phyloP scores from a whole-genome alignment of 331 rosid species.

The Acacia concinna region DNA sequence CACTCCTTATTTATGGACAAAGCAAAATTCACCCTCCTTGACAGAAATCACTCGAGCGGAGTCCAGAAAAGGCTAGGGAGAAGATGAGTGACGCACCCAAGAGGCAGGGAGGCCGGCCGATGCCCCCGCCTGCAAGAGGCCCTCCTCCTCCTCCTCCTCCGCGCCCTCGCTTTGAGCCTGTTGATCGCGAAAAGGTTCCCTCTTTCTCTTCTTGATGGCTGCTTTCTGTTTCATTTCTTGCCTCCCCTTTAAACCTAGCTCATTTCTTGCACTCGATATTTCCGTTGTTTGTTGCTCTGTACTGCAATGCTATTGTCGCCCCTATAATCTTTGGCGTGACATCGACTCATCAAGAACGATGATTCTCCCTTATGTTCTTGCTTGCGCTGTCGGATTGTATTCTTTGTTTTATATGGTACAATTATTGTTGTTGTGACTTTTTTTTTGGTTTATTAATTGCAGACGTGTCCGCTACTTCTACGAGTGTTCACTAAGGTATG shows the following conservation, averaged over 20 bases:
- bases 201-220: background rate
- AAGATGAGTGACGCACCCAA: slow-evolving; percentile 42
- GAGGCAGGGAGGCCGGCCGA: slow-evolving; percentile 44
- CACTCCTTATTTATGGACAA: background rate
- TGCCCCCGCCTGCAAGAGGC: slow-evolving; percentile 42
- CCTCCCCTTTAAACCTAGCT: background rate
- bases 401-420: background rate
- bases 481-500: slow-evolving; percentile 73
- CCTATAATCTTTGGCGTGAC: background rate
- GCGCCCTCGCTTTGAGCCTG: slow-evolving; percentile 68
- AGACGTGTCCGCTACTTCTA: slow-evolving; percentile 70
- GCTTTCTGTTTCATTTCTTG: background rate
- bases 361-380: too few relatives aligned
- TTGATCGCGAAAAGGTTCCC: slow-evolving; percentile 82
- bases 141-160: slow-evolving; percentile 37
- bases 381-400: background rate
- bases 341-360: background rate
- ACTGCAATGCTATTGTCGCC: background rate
- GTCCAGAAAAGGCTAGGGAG: slow-evolving; percentile 3
- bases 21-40: background rate
- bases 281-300: background rate
- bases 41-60: background rate
- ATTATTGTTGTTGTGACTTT: background rate
- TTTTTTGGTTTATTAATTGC: slow-evolving; percentile 4
- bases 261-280: background rate